These are phyloP conservation scores for Diaporthe citrichinensis DNA, from an alignment of 2,329 filamentous ascomycete species.

Conservation along the genomic window DNA sequence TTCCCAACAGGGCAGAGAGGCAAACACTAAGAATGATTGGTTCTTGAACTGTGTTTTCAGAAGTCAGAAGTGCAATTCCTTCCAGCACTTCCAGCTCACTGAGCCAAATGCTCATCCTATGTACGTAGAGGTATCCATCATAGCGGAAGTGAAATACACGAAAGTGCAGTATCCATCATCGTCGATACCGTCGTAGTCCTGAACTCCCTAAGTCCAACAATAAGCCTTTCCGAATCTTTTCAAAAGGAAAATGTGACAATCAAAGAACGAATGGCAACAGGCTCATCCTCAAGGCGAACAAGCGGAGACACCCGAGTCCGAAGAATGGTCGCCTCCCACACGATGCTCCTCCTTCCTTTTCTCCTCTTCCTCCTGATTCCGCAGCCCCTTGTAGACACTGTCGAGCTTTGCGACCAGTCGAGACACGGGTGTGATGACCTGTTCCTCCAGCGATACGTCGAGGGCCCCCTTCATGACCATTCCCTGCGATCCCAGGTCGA, in stretches of 20 bases:
- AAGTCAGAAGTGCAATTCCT: not conserved
- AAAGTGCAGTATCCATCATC: not conserved
- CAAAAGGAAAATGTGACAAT: not conserved
- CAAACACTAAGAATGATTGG: not conserved
- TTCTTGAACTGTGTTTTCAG: not conserved
- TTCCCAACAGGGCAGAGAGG: not conserved
- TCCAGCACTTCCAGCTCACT: not conserved
- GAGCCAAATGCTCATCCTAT: slow-evolving; percentile 10
- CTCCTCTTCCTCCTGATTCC: not conserved
- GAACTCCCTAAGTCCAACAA: not conserved
- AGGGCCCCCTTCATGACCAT: slow-evolving; percentile 14
- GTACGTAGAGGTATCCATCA: not conserved
- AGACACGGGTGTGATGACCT: slow-evolving; percentile 6
- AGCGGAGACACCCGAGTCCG: slow-evolving; percentile 29
- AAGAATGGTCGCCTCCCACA: not conserved
- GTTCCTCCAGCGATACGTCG: not conserved
- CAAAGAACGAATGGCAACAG: not conserved
- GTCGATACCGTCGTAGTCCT: not conserved
- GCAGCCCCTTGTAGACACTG: not conserved
- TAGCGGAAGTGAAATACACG: slow-evolving; percentile 13
- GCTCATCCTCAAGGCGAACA: slow-evolving; percentile 20
- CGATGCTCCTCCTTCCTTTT: not conserved
- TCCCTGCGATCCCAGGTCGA: not conserved
- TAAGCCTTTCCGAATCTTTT: not conserved
- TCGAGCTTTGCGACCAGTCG: slow-evolving; percentile 8